phyloP scores from a whole-genome alignment of 225 moss, liverwort and hornwort genomes.

The Bryum argenteum region DNA sequence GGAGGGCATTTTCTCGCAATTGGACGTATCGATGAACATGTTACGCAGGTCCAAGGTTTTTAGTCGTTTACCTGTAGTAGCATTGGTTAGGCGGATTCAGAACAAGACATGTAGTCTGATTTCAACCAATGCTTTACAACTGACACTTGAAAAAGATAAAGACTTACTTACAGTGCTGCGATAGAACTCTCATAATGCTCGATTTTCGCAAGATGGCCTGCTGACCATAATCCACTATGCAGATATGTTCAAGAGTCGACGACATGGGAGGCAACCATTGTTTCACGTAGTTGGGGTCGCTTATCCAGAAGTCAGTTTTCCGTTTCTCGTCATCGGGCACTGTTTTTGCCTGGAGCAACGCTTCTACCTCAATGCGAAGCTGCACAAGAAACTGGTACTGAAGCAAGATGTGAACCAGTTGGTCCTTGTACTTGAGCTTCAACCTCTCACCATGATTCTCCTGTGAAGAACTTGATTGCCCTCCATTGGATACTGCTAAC shows the following conservation, averaged over 20 bases:
- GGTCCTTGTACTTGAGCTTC: background rate
- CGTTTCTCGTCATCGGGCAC: constrained; percentile 39
- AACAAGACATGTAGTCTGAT: background rate
- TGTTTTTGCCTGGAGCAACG: constrained; percentile 39
- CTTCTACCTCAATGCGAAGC: constrained; percentile 47
- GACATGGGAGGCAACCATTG: constrained; percentile 29
- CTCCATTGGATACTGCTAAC: background rate
- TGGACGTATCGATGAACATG: constrained; percentile 44
- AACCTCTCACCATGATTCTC: background rate
- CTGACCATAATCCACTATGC: constrained; percentile 58
- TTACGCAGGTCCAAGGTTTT: constrained; percentile 55
- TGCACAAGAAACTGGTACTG: constrained; percentile 16
- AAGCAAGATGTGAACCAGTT: constrained; percentile 2
- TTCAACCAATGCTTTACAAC: background rate
- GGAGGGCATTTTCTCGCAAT: constrained; percentile 27
- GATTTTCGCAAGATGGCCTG: constrained; percentile 54
- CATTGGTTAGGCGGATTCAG: background rate
- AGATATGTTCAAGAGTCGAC: constrained; percentile 27
- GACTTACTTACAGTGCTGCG: constrained; percentile 37
- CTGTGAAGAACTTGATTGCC: constrained; percentile 22
- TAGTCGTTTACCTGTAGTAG: constrained; percentile 32
- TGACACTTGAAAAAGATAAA: background rate
- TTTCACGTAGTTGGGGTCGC: constrained; percentile 27
- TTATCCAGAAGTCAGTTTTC: constrained; percentile 44
- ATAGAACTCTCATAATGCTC: constrained; percentile 32